Percentiles rank a stretch among this genome's conserved stretches.
phyloP scores from a whole-genome alignment of 2,329 filamentous ascomycete species.

The Cryphonectria radicalis region DNA sequence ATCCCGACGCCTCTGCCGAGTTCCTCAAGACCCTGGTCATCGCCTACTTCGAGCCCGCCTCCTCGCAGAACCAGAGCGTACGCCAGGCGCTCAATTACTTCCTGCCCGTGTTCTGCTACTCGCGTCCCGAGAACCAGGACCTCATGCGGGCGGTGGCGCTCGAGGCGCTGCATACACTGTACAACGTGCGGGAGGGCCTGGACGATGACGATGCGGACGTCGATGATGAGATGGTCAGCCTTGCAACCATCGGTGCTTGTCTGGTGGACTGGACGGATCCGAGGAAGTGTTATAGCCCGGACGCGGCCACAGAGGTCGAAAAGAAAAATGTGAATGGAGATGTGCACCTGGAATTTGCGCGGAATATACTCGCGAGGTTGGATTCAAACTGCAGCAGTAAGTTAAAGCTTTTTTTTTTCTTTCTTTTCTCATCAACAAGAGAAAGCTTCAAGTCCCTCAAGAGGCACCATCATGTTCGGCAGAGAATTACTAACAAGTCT shows the following conservation, averaged over 20 bases:
- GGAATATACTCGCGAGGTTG: constrained; percentile 76
- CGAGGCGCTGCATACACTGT: constrained; percentile 74
- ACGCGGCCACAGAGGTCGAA: constrained; percentile 55
- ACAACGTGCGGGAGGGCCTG: constrained; percentile 71
- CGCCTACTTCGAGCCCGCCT: constrained; percentile 88
- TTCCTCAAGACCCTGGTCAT: constrained; percentile 85
- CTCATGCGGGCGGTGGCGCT: constrained; percentile 78
- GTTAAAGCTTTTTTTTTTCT: constrained; percentile 33
- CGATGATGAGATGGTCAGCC: constrained; percentile 76
- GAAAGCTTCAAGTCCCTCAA: neutral
- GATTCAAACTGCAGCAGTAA: constrained; percentile 69
- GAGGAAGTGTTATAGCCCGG: constrained; percentile 69
- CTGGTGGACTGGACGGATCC: constrained; percentile 96
- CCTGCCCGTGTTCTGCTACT: constrained; percentile 92
- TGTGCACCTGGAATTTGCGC: constrained; percentile 79
- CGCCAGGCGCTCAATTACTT: constrained; percentile 91
- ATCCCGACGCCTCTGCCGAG: constrained; percentile 68
- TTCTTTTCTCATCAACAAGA: neutral
- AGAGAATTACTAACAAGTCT: constrained; percentile 15
- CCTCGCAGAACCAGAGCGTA: constrained; percentile 77
- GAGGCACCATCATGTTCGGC: neutral
- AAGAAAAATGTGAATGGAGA: constrained; percentile 73
- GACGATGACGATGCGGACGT: constrained; percentile 79
- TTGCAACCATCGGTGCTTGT: constrained; percentile 78
- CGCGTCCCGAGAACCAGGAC: constrained; percentile 78